Evolutionary conservation across 2,329 filamentous ascomycete species (phyloP).

Genomic region (Beauveria scarabaeidicola): DNA sequence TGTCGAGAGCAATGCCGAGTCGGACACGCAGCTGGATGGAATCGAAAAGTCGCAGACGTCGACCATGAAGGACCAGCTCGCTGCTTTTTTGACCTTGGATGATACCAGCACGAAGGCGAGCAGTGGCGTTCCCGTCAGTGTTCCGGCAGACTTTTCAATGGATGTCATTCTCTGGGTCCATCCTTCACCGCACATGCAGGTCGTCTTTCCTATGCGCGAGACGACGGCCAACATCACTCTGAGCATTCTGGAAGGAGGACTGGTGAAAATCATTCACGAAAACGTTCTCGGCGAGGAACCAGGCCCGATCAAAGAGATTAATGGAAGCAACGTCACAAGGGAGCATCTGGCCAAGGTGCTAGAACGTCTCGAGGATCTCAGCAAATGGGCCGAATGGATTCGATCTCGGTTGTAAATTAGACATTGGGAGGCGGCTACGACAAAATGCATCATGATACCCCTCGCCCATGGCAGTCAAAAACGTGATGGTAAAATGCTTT

Average conservation of each 20-base stretch:
- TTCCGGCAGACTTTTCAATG: conserved; percentile 24
- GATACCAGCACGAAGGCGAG: not conserved
- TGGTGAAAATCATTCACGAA: conserved; percentile 49
- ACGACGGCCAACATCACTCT: conserved; percentile 46
- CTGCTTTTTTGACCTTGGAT: conserved; percentile 21
- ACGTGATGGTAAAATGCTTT: not conserved
- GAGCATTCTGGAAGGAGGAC: conserved; percentile 51
- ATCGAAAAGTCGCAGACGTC: conserved; percentile 12
- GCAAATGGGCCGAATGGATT: conserved; percentile 47
- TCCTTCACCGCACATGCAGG: conserved; percentile 39
- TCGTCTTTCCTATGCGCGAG: conserved; percentile 44
- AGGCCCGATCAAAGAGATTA: conserved; percentile 23
- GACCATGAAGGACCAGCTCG: conserved; percentile 26
- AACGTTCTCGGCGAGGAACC: conserved; percentile 33
- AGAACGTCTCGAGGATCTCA: conserved; percentile 43
- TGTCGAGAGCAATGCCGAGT: conserved; percentile 12
- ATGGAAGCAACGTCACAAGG: conserved; percentile 21
- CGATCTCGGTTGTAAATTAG: conserved; percentile 27
- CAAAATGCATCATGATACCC: conserved; percentile 1
- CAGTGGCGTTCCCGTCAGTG: not conserved
- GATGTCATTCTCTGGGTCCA: conserved; percentile 47
- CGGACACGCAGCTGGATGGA: conserved; percentile 8
- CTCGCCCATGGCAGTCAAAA: not conserved
- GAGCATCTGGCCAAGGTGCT: conserved; percentile 37
- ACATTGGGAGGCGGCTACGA: not conserved